Conservation (phyloP, 1,139 yeast genomes). For the Candida glucosophila region DNA sequence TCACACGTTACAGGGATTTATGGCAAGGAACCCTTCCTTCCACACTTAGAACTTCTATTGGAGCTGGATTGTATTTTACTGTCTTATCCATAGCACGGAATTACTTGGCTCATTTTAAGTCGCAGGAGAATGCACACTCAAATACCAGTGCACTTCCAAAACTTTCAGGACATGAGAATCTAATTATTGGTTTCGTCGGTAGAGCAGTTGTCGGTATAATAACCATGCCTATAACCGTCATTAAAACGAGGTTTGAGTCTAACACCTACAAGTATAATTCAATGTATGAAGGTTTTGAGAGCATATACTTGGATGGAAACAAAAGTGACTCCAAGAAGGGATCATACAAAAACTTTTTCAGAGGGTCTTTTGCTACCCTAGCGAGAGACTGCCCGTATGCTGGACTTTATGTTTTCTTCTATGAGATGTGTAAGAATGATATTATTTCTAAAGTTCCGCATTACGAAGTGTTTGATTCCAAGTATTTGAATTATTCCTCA, state of each 20-base stretch:
- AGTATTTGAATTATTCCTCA: constrained; percentile 27
- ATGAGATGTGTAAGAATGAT: constrained; percentile 59
- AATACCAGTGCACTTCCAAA: constrained; percentile 50
- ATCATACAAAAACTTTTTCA: constrained; percentile 59
- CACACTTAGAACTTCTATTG: constrained; percentile 80
- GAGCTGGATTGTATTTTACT: constrained; percentile 81
- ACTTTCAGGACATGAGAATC: constrained; percentile 60
- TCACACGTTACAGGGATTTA: constrained; percentile 43
- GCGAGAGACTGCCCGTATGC: constrained; percentile 95
- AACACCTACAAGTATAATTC: constrained; percentile 65
- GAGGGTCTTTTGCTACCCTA: constrained; percentile 82
- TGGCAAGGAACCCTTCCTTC: constrained; percentile 97
- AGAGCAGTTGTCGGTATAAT: constrained; percentile 76
- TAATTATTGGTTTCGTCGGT: constrained; percentile 69
- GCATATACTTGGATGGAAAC: constrained; percentile 39
- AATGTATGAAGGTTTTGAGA: constrained; percentile 50
- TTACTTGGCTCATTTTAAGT: constrained; percentile 30
- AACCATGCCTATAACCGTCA: constrained; percentile 97
- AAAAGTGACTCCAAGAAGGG: constrained; percentile 30
- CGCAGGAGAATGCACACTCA: constrained; percentile 4
- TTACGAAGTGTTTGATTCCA: constrained; percentile 3
- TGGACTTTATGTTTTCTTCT: constrained; percentile 78
- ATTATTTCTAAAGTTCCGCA: constrained; percentile 14
- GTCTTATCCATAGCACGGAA: constrained; percentile 57
- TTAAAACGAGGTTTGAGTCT: constrained; percentile 83